These are phyloP conservation scores for Mucor racemosus DNA, from an alignment of 371 early-diverging fungal genomes.

Conservation along the genomic window DNA sequence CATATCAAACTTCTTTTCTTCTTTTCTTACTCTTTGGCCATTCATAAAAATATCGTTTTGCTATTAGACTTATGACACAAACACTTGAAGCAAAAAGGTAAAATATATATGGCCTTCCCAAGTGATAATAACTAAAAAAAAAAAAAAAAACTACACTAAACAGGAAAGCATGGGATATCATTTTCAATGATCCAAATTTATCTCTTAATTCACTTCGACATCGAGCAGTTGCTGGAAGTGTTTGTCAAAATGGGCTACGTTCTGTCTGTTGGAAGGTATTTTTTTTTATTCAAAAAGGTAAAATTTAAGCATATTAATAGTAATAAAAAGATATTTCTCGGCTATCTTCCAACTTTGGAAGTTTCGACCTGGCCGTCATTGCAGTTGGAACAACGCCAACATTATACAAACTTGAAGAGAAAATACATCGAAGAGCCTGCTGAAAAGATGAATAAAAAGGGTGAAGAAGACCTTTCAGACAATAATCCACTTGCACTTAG, in stretches of 20 bases:
- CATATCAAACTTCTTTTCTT: conserved; percentile 12
- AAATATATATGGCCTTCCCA: background rate
- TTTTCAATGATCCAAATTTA: conserved; percentile 27
- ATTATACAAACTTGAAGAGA: conserved; percentile 67
- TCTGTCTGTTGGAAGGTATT: conserved; percentile 57
- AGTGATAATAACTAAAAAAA: background rate
- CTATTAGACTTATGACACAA: conserved; percentile 1
- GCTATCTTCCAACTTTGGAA: conserved; percentile 60
- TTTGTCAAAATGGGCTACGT: conserved; percentile 48
- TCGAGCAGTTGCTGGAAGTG: conserved; percentile 38
- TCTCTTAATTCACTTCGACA: conserved; percentile 40
- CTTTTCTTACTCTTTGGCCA: conserved; percentile 1
- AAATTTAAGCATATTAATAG: too few relatives aligned
- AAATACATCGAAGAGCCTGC: conserved; percentile 75
- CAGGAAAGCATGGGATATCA: conserved; percentile 25
- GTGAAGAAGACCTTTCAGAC: conserved; percentile 56
- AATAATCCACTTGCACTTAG: conserved; percentile 88
- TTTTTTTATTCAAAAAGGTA: too few relatives aligned
- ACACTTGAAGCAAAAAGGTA: conserved; percentile 23
- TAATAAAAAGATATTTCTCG: conserved; percentile 54
- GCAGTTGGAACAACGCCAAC: conserved; percentile 67
- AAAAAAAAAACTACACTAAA: background rate
- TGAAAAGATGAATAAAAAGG: conserved; percentile 45
- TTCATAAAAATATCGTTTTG: background rate
- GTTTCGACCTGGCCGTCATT: conserved; percentile 63